These are phyloP conservation scores for Leishmania lainsoni DNA, from an alignment of 208 protist genomes.

Conservation along the genomic window DNA sequence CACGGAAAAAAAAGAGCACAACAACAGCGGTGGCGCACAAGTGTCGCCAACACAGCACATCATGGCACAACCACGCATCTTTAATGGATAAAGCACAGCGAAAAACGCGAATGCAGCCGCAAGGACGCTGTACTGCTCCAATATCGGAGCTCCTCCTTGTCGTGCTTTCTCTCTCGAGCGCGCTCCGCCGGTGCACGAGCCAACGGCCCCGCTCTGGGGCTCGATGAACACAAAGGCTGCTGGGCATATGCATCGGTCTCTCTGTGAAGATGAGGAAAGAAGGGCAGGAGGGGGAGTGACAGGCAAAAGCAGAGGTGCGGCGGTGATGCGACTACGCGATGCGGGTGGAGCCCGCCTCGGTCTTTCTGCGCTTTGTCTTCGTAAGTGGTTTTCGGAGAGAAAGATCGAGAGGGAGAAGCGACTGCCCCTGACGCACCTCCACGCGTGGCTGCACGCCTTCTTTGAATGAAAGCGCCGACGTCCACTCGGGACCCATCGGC, in stretches of 20 bases:
- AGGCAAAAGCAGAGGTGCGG: not conserved
- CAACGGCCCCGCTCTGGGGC: not conserved
- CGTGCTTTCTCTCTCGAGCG: not conserved
- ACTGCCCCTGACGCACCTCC: constrained; percentile 80
- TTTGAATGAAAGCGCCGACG: constrained; percentile 80
- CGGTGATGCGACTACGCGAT: not conserved
- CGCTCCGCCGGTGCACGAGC: not conserved
- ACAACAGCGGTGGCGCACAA: not conserved
- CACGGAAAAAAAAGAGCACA: not conserved
- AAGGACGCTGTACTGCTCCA: no score
- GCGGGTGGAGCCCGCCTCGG: not conserved
- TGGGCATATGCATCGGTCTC: not conserved
- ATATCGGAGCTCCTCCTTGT: not conserved
- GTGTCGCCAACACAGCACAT: not conserved
- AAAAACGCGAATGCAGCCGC: not conserved
- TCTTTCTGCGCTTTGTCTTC: constrained; percentile 84
- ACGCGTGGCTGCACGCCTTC: constrained; percentile 83
- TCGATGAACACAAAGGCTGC: not conserved
- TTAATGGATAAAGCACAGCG: not conserved
- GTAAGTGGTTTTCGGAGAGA: constrained; percentile 61
- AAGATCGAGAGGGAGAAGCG: constrained; percentile 78
- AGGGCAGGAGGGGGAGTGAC: not conserved
- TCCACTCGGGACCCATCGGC: constrained; percentile 90
- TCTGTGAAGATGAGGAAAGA: not conserved
- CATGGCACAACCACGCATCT: not conserved